Evolutionary conservation across 2,329 filamentous ascomycete genomes (phyloP).

Genomic region (Plectosphaerella cucumerina): DNA sequence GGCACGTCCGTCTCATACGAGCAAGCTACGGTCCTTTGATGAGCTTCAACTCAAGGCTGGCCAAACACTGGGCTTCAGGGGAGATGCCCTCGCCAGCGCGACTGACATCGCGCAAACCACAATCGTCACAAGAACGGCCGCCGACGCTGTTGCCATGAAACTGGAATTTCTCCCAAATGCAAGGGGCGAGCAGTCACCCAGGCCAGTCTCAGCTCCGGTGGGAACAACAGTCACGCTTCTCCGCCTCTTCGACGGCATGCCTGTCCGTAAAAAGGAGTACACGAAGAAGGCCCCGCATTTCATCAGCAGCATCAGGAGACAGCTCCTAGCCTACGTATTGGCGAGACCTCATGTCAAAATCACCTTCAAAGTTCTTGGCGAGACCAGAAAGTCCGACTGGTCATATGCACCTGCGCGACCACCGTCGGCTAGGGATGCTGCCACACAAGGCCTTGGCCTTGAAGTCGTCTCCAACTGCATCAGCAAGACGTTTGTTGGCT

Average conservation of each 20-base stretch:
- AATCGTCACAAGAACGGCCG: conserved; percentile 60
- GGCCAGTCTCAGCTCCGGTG: conserved; percentile 47
- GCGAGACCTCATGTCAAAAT: conserved; percentile 61
- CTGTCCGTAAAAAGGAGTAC: conserved; percentile 57
- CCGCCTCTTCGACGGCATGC: conserved; percentile 55
- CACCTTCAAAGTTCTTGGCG: conserved; percentile 53
- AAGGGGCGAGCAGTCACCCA: conserved; percentile 36
- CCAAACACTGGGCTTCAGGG: conserved; percentile 68
- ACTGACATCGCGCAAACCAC: conserved; percentile 56
- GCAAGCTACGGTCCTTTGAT: conserved; percentile 63
- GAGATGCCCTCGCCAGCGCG: conserved; percentile 66
- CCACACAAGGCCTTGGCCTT: conserved; percentile 58
- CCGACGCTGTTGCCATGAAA: conserved; percentile 56
- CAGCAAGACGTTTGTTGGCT: conserved; percentile 21
- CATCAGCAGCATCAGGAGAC: conserved; percentile 51
- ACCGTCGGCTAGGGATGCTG: conserved; percentile 51
- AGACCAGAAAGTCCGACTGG: conserved; percentile 47
- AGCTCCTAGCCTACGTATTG: conserved; percentile 62
- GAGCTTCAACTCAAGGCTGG: conserved; percentile 56
- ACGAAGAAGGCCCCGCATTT: conserved; percentile 55
- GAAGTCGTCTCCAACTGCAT: conserved; percentile 52
- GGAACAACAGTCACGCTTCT: conserved; percentile 64
- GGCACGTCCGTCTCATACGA: conserved; percentile 67
- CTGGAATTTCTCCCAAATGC: conserved; percentile 25
- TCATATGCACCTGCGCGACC: conserved; percentile 54